Evolutionary conservation across 371 early-diverging fungal genomes (phyloP), one percentile per base, ranked within the genome.

Genomic region (Mortierella sp.): DNA sequence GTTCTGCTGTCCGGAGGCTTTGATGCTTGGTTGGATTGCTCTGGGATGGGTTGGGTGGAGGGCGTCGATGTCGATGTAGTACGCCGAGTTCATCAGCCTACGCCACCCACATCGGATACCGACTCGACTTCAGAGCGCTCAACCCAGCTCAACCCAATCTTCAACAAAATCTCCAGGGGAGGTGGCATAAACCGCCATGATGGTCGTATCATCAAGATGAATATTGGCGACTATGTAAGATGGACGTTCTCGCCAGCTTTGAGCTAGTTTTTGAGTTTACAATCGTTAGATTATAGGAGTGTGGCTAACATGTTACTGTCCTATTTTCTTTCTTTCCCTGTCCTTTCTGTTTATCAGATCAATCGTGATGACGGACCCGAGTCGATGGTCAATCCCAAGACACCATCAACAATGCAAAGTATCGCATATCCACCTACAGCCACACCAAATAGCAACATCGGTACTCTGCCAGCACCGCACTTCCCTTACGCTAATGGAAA

Each of bases 1-100:
- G 81, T 92, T 62, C 68, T 96, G 43, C 73, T 96, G n/a, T 68
- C 83, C 12, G 97, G 95, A 25, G 96, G 96, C 0, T 93, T 93
- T 80, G 73, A 84, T 51, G 93, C 87, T 1, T 96, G 96, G 97
- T 68, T 70, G 43, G 70, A 76, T 4, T 73, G 75, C 4, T 72
- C 85, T 45, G 85, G 86, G 1, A 80, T 83, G 23, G 62, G 66
- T 1, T 87, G 87, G 57, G 79, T 88, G 44, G 76, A 63, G 37
- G 72, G 70, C 0, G 15, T 51, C 28, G 72, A 58, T 9, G 75
- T 67, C 14, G 70, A 72, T 48, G 60, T 9, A 0, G 69, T 59
- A 16, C 62, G 55, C 21, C 64, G 62, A 25, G 18, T 46, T 18
- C 48, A 43, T 18, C 66, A 68, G 19, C 18, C 62, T 14, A 68